Percentiles rank a stretch among this genome's conserved stretches.
Evolutionary conservation across 129 eudicot species (phyloP).

Genomic region (Flaveria trinervia): DNA sequence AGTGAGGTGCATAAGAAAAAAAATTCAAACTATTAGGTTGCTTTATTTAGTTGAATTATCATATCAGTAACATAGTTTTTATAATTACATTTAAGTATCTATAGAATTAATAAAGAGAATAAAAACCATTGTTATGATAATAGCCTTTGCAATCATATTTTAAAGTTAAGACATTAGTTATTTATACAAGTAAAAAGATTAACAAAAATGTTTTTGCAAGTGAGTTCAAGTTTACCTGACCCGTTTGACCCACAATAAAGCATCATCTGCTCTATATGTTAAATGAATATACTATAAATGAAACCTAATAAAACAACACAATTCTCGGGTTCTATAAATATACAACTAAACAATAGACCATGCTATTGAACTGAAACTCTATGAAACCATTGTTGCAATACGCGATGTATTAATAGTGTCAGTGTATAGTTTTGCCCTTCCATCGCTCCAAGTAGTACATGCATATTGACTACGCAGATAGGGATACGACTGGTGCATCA

Average conservation of each 20-base stretch:
- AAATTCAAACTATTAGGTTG: background rate
- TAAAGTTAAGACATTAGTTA: background rate
- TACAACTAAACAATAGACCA: background rate
- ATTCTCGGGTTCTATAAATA: background rate
- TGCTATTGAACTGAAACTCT: slow-evolving; percentile 2
- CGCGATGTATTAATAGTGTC: slow-evolving; percentile 18
- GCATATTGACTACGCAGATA: background rate
- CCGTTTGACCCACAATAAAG: background rate
- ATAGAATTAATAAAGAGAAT: background rate
- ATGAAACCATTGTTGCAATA: background rate
- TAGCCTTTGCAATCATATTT: background rate
- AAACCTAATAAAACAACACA: background rate
- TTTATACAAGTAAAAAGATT: background rate
- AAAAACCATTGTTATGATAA: background rate
- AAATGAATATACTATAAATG: too few relatives aligned
- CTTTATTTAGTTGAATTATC: too few relatives aligned
- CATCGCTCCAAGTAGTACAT: slow-evolving; percentile 3
- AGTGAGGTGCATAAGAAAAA: background rate
- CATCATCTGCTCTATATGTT: background rate
- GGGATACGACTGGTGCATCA: background rate
- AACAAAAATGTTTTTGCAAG: background rate
- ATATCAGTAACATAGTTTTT: background rate
- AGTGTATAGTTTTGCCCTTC: slow-evolving; percentile 12
- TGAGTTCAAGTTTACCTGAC: background rate
- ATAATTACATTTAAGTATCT: background rate